Conservation (phyloP, 192 early-diverging fungal genomes). For the Fimicolochytrium jonesii region DNA sequence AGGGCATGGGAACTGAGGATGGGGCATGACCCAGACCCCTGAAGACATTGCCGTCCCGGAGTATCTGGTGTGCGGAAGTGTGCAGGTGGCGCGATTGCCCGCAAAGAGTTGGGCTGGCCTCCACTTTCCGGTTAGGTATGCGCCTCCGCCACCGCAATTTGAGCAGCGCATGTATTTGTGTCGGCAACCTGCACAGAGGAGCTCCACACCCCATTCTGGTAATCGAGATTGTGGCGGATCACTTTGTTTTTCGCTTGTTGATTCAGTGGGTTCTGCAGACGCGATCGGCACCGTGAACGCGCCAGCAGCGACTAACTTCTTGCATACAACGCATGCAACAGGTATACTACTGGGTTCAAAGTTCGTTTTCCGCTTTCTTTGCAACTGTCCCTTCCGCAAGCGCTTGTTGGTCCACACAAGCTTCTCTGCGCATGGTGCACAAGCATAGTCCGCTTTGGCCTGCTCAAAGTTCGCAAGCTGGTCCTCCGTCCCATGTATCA, state of each 20-base stretch:
- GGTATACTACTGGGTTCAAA: neutral
- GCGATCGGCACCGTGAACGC: neutral
- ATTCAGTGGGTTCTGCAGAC: neutral
- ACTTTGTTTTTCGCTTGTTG: neutral
- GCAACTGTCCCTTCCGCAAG: neutral
- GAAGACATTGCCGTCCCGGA: too few relatives aligned
- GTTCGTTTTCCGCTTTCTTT: neutral
- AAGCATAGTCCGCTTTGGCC: neutral
- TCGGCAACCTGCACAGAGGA: neutral
- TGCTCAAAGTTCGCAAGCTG: neutral
- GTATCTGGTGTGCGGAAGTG: neutral
- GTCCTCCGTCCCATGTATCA: constrained; percentile 1
- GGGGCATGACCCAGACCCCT: too few relatives aligned
- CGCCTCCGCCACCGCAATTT: constrained; percentile 5
- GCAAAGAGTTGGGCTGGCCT: neutral
- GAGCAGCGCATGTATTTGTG: too few relatives aligned
- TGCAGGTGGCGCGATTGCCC: neutral
- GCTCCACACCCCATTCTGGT: neutral
- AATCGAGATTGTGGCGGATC: neutral
- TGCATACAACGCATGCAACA: neutral
- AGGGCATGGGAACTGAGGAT: too few relatives aligned
- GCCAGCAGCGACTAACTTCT: neutral
- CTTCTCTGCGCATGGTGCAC: neutral
- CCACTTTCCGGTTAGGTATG: constrained; percentile 5
- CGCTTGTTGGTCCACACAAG: neutral